These are phyloP conservation scores for Pyrenula massariospora DNA, from an alignment of 495 filamentous ascomycete species.

Conservation along the genomic window DNA sequence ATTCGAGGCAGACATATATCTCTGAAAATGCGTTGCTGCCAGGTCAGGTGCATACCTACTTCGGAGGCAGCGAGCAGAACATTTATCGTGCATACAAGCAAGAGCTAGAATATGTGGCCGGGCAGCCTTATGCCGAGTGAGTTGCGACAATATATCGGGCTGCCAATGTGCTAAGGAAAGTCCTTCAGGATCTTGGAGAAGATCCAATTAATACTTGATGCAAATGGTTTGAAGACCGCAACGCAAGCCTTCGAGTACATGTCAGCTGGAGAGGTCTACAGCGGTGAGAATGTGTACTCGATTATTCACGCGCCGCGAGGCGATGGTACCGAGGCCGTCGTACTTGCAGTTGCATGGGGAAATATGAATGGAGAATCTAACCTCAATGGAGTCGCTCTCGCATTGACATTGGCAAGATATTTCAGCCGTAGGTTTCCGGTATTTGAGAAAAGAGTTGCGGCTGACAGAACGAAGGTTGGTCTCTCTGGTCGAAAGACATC, in stretches of 20 bases:
- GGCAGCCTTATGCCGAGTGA: not conserved
- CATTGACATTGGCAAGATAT: conserved; percentile 79
- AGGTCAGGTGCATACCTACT: conserved; percentile 95
- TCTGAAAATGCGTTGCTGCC: conserved; percentile 95
- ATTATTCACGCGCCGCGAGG: conserved; percentile 91
- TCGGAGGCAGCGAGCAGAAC: conserved; percentile 89
- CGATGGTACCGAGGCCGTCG: conserved; percentile 96
- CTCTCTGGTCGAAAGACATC: conserved; percentile 96
- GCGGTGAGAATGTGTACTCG: conserved; percentile 87
- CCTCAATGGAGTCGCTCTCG: conserved; percentile 72
- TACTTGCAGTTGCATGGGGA: conserved; percentile 78
- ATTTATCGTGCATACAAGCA: conserved; percentile 86
- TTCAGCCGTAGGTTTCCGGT: conserved; percentile 56
- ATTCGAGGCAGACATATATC: conserved; percentile 89
- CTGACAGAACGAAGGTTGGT: conserved; percentile 58
- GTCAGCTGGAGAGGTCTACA: conserved; percentile 55
- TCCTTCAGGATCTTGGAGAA: conserved; percentile 24
- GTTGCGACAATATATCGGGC: not conserved
- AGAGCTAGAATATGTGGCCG: conserved; percentile 47
- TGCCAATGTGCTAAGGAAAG: not conserved
- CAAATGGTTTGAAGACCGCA: conserved; percentile 71
- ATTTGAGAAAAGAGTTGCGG: not conserved
- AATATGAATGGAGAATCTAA: conserved; percentile 75
- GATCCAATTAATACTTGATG: conserved; percentile 61
- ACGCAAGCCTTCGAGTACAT: conserved; percentile 76